Percentiles rank a stretch among this genome's conserved stretches.
Evolutionary conservation across 192 early-diverging fungal species (phyloP).

Genomic region (Coemansia sp.): DNA sequence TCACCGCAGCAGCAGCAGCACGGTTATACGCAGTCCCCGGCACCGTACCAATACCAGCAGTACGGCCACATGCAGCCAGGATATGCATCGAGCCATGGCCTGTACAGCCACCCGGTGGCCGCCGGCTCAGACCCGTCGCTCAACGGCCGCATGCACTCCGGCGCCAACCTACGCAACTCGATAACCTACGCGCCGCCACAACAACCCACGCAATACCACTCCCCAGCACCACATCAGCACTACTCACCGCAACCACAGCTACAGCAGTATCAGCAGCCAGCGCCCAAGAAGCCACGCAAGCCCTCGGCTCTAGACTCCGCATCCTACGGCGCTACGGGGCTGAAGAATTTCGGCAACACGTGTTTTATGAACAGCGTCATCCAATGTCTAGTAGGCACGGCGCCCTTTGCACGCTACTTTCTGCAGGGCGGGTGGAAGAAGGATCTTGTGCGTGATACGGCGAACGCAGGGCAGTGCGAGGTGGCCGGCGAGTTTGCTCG

Average conservation of each 20-base stretch:
- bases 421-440: conserved; percentile 56
- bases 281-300: conserved; percentile 2
- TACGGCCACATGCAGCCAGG: background rate
- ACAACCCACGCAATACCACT: too few relatives aligned
- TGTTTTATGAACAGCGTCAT: conserved; percentile 86
- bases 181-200: conserved; percentile 5
- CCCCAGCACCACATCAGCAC: too few relatives aligned
- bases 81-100: conserved; percentile 5
- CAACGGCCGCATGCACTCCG: conserved; percentile 41
- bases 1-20: background rate
- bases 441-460: conserved; percentile 43
- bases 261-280: too few relatives aligned
- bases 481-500: conserved; percentile 75
- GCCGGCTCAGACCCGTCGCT: conserved; percentile 48
- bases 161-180: conserved; percentile 38
- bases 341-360: conserved; percentile 82
- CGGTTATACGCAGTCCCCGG: background rate
- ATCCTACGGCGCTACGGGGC: conserved; percentile 63
- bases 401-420: conserved; percentile 71
- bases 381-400: conserved; percentile 72
- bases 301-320: conserved; percentile 35
- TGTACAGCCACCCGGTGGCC: conserved; percentile 35
- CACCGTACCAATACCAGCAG: conserved; percentile 4
- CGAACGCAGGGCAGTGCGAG: conserved; percentile 62
- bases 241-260: background rate